phyloP scores from a whole-genome alignment of 345 rosid species.

The Camelina laxa region DNA sequence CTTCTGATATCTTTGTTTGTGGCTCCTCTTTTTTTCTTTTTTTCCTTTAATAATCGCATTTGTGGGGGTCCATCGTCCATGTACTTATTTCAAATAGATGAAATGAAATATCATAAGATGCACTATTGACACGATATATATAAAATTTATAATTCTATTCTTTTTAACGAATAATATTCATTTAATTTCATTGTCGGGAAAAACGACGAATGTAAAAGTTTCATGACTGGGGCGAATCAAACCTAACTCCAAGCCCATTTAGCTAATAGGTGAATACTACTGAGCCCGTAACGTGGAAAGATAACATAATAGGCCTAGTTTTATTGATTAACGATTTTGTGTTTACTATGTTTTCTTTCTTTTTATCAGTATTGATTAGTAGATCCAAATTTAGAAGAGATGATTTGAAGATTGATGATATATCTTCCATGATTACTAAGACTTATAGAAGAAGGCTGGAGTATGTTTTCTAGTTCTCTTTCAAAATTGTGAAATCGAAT shows the following conservation, averaged over 20 bases:
- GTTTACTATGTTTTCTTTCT: no score
- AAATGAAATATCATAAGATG: no score
- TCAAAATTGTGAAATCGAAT: background rate
- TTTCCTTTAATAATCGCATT: background rate
- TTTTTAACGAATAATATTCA: no score
- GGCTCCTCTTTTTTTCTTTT: slow-evolving; percentile 21
- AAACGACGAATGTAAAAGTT: background rate
- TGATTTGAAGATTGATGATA: background rate
- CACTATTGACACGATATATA: no score
- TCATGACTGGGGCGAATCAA: background rate
- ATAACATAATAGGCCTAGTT: slow-evolving; percentile 4
- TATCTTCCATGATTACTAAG: background rate
- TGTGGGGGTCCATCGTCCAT: slow-evolving; percentile 25
- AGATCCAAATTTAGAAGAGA: background rate
- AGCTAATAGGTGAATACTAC: slow-evolving; percentile 10
- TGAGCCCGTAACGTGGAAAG: background rate
- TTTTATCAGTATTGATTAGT: background rate
- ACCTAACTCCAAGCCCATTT: slow-evolving; percentile 21
- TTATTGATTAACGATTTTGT: background rate
- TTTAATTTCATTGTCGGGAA: background rate
- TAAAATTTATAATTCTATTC: no score
- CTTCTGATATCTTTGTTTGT: slow-evolving; percentile 25
- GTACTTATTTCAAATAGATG: slow-evolving; percentile 13
- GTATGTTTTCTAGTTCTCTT: background rate
- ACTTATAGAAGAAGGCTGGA: background rate